Evolutionary conservation across 495 filamentous ascomycete species (phyloP).

Genomic region (Penicillium argentinense): DNA sequence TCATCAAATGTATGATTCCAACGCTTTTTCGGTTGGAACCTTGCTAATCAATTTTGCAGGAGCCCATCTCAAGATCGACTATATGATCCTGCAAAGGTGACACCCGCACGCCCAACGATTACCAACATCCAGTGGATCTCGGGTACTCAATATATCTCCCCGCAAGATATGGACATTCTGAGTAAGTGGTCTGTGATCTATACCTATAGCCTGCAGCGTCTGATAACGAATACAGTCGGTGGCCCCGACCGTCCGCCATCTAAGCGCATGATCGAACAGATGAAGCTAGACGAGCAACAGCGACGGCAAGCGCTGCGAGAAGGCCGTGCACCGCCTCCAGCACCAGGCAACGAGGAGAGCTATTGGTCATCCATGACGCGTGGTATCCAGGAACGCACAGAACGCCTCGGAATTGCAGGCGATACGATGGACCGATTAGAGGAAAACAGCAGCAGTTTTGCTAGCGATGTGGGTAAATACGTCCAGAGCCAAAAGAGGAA

Average conservation of each 20-base stretch:
- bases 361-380: constrained; percentile 74
- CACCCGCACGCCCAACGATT: constrained; percentile 88
- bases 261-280: constrained; percentile 70
- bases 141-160: constrained; percentile 87
- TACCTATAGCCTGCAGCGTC: neutral
- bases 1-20: constrained; percentile 45
- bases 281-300: constrained; percentile 57
- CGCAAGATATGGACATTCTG: constrained; percentile 85
- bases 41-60: constrained; percentile 37
- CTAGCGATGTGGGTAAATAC: constrained; percentile 83
- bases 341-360: constrained; percentile 47
- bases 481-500: constrained; percentile 83
- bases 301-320: constrained; percentile 48
- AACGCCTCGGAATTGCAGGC: constrained; percentile 76
- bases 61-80: constrained; percentile 64
- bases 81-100: constrained; percentile 67
- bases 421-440: constrained; percentile 82
- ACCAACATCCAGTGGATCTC: constrained; percentile 95
- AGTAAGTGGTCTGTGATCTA: constrained; percentile 50
- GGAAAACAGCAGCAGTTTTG: constrained; percentile 76
- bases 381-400: constrained; percentile 84
- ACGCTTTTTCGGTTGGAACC: neutral
- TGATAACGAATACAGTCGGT: constrained; percentile 55
- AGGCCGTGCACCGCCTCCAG: constrained; percentile 25
- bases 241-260: constrained; percentile 84